A percentile compares a stretch with the other conserved stretches of the same genome.
Evolutionary conservation across 2,329 filamentous ascomycete genomes (phyloP).

Genomic region (Cladosporium sp.): DNA sequence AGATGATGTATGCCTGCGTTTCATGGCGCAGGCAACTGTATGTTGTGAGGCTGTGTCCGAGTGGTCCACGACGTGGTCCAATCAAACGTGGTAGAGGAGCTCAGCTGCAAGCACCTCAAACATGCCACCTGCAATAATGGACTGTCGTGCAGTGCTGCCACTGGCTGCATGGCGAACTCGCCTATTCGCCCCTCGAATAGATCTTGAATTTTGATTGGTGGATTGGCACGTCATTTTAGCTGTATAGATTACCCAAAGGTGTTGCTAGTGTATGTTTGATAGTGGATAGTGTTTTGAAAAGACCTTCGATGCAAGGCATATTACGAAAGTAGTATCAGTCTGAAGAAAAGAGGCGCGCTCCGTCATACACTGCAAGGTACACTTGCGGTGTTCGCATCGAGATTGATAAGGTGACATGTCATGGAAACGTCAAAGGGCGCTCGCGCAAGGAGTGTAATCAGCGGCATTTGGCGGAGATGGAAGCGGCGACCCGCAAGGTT

Average conservation of each 20-base stretch:
- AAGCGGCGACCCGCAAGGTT: background rate
- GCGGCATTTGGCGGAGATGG: slow-evolving; percentile 1
- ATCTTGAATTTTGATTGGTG: background rate
- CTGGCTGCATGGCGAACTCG: background rate
- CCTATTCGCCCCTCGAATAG: background rate
- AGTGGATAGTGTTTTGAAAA: background rate
- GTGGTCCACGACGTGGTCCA: background rate
- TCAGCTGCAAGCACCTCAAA: background rate
- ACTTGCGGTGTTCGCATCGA: background rate
- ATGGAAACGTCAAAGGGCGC: background rate
- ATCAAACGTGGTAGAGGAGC: background rate
- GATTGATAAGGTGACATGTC: background rate
- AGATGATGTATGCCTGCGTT: background rate
- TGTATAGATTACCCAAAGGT: background rate
- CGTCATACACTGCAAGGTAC: background rate
- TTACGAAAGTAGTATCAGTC: background rate
- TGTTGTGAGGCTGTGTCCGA: background rate
- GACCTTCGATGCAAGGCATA: background rate
- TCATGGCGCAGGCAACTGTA: background rate
- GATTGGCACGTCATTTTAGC: background rate
- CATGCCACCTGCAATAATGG: background rate
- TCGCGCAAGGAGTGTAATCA: background rate
- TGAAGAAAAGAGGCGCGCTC: background rate
- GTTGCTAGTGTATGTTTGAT: background rate
- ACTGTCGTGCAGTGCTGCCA: background rate